phyloP scores from a whole-genome alignment of 2,329 filamentous ascomycete species.

The Colletotrichum coccodes region DNA sequence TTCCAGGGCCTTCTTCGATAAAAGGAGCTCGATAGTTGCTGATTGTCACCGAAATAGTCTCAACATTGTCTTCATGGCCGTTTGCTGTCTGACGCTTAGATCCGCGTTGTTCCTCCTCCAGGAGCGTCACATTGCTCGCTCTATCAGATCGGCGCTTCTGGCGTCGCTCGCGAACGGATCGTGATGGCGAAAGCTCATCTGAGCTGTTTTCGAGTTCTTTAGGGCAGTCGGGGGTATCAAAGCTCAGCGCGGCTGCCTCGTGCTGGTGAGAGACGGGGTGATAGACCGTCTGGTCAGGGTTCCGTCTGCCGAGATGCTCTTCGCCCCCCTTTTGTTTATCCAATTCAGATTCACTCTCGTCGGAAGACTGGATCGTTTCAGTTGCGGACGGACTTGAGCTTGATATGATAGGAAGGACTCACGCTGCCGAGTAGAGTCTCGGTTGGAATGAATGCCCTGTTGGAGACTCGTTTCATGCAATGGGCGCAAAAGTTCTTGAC shows the following conservation, averaged over 20 bases:
- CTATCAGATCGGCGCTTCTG: slow-evolving; percentile 5
- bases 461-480: slow-evolving; percentile 40
- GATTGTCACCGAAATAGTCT: background rate
- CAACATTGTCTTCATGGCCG: background rate
- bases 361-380: slow-evolving; percentile 23
- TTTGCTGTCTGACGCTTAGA: background rate
- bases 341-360: slow-evolving; percentile 9
- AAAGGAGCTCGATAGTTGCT: background rate
- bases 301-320: background rate
- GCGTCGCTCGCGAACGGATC: background rate
- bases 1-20: background rate
- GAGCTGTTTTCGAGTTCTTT: background rate
- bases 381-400: background rate
- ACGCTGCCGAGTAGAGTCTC: slow-evolving; percentile 26
- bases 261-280: background rate
- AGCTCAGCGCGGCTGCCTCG: background rate
- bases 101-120: background rate
- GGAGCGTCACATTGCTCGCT: background rate
- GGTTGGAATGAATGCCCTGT: slow-evolving; percentile 1
- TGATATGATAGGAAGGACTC: background rate
- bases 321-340: background rate
- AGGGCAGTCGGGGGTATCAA: background rate
- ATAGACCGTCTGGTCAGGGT: background rate
- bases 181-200: background rate
- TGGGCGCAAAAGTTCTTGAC: slow-evolving; percentile 47